A percentile compares a stretch with the other conserved stretches of the same genome.
These are phyloP conservation scores for Tripterygium wilfordii DNA, from an alignment of 177 flowering plant species.

Conservation along the genomic window DNA sequence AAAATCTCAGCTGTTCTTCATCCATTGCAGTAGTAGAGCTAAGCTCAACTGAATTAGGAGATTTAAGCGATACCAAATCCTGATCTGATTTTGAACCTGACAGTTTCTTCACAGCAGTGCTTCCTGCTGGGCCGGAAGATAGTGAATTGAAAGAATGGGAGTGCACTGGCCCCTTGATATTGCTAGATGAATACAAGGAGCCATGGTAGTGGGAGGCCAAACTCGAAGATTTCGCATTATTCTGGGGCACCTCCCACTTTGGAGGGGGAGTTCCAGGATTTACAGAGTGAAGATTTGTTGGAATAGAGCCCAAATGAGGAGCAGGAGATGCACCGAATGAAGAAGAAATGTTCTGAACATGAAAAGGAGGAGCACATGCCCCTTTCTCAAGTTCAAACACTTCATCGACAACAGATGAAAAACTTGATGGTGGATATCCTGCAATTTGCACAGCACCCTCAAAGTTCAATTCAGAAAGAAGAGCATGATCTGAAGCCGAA, in stretches of 20 bases:
- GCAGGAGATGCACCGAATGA: constrained; percentile 35
- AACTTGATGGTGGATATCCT: constrained; percentile 43
- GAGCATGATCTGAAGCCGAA: constrained; percentile 42
- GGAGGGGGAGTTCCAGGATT: constrained; percentile 53
- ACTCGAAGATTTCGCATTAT: constrained; percentile 29
- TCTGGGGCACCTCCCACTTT: constrained; percentile 55
- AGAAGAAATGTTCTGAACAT: constrained; percentile 34
- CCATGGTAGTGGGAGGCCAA: constrained; percentile 26
- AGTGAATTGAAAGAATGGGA: constrained; percentile 48
- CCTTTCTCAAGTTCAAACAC: constrained; percentile 87
- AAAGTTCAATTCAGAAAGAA: constrained; percentile 41
- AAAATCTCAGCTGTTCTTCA: constrained; percentile 51
- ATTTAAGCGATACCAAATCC: constrained; percentile 71
- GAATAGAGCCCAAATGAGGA: constrained; percentile 43
- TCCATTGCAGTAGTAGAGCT: constrained; percentile 36
- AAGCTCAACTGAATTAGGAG: constrained; percentile 57
- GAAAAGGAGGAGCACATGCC: constrained; percentile 28
- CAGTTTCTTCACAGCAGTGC: constrained; percentile 39
- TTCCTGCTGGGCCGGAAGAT: constrained; percentile 44
- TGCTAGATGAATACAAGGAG: constrained; percentile 39
- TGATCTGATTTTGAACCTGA: constrained; percentile 86
- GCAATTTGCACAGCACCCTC: constrained; percentile 35
- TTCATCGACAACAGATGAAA: constrained; percentile 84
- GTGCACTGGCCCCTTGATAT: constrained; percentile 48
- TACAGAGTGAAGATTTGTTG: constrained; percentile 28